A percentile compares a stretch with the other conserved stretches of the same genome.
These are phyloP conservation scores for Cynanchum wilfordii DNA, from an alignment of 257 asterid species.

Conservation along the genomic window DNA sequence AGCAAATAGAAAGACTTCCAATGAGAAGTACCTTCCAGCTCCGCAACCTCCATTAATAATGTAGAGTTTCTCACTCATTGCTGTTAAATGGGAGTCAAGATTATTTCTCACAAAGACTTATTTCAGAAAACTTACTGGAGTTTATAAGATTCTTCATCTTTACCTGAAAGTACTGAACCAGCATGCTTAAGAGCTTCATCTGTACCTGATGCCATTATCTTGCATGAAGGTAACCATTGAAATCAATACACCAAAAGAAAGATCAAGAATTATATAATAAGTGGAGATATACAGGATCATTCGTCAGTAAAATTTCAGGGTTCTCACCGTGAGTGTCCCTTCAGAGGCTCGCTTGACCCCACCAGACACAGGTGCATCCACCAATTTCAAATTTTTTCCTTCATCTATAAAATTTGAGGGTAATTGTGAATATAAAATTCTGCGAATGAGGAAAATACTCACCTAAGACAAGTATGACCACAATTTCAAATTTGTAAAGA, in stretches of 20 bases:
- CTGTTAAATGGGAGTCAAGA: slow-evolving; percentile 41
- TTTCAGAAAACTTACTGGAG: not conserved
- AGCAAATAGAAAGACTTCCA: slow-evolving; percentile 16
- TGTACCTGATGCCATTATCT: slow-evolving; percentile 97
- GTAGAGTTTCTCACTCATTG: slow-evolving; percentile 90
- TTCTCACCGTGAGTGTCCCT: slow-evolving; percentile 90
- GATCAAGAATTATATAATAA: not conserved
- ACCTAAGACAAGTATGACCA: not conserved
- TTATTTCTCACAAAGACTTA: not conserved
- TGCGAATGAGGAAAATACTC: not conserved
- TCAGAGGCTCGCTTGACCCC: slow-evolving; percentile 88
- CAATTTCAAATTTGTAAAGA: not conserved
- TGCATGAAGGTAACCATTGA: slow-evolving; percentile 22
- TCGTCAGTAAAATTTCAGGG: slow-evolving; percentile 14
- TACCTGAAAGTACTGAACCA: slow-evolving; percentile 88
- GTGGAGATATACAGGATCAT: not conserved
- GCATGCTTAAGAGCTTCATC: slow-evolving; percentile 87
- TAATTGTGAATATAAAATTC: not conserved
- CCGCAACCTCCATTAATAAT: slow-evolving; percentile 92
- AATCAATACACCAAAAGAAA: slow-evolving; percentile 18
- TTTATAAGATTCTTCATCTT: slow-evolving; percentile 15
- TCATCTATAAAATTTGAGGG: slow-evolving; percentile 43
- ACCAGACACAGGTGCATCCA: slow-evolving; percentile 99
- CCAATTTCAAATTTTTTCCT: slow-evolving; percentile 68
- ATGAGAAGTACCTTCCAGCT: slow-evolving; percentile 72